Conservation (phyloP, 148 eudicot species). For the Polygonum aviculare region DNA sequence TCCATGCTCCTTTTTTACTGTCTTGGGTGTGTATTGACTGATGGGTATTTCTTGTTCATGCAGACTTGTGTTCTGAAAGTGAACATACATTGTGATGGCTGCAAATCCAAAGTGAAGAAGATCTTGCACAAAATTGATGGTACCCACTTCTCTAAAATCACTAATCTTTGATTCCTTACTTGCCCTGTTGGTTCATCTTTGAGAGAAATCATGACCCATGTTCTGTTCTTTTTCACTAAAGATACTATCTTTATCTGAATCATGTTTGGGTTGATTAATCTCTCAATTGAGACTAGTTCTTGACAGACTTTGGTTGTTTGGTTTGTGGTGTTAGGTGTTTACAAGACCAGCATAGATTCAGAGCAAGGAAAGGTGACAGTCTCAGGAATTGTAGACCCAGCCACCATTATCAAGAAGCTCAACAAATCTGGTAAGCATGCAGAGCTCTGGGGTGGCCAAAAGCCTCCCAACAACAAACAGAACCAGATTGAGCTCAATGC, state of each 20-base stretch:
- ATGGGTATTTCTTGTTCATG: conserved; percentile 16
- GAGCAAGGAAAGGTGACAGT: conserved; percentile 63
- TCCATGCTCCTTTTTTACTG: not conserved
- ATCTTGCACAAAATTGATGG: conserved; percentile 91
- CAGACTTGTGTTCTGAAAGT: conserved; percentile 96
- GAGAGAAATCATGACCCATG: not conserved
- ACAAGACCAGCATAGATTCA: conserved; percentile 27
- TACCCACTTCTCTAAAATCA: conserved; percentile 17
- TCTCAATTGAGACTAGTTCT: not conserved
- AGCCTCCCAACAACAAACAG: conserved; percentile 7
- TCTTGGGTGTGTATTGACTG: conserved; percentile 8
- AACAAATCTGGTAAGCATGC: conserved; percentile 59
- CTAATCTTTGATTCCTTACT: conserved; percentile 18
- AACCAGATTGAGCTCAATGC: conserved; percentile 12
- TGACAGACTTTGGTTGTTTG: not conserved
- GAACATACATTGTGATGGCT: conserved; percentile 93
- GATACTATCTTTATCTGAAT: not conserved
- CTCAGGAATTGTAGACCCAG: conserved; percentile 40
- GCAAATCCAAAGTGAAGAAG: conserved; percentile 88
- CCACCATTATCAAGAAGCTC: conserved; percentile 42
- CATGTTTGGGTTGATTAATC: not conserved
- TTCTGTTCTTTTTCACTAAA: not conserved
- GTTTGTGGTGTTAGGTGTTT: conserved; percentile 32
- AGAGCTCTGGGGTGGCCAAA: conserved; percentile 46
- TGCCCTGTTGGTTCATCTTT: conserved; percentile 5